A percentile compares a stretch with the other conserved stretches of the same genome.
These are phyloP conservation scores for Chaetoceros muelleri DNA, from an alignment of 108 stramenopile genomes.

Conservation along the genomic window DNA sequence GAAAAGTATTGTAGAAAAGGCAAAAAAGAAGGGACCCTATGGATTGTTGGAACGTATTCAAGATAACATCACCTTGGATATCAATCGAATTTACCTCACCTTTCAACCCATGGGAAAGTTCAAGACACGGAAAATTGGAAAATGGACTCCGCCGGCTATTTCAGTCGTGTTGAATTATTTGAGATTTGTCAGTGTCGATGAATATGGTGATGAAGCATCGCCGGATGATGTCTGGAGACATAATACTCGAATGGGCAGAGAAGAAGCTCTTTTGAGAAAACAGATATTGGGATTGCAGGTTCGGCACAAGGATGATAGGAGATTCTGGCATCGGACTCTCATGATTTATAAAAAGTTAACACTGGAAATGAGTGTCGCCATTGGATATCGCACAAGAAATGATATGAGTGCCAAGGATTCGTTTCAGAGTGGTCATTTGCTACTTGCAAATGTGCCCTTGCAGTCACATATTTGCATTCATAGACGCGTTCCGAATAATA, in stretches of 20 bases:
- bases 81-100: slow-evolving; percentile 29
- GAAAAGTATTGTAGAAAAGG: slow-evolving; percentile 5
- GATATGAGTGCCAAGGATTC: not conserved
- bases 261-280: no score
- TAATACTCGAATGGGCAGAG: no score
- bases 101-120: slow-evolving; percentile 65
- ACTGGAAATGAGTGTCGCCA: slow-evolving; percentile 19
- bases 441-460: slow-evolving; percentile 18
- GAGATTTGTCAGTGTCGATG: slow-evolving; percentile 46
- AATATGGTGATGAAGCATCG: slow-evolving; percentile 41
- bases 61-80: slow-evolving; percentile 59
- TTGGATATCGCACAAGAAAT: not conserved
- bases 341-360: slow-evolving; percentile 53
- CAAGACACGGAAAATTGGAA: slow-evolving; percentile 50
- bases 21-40: slow-evolving; percentile 17
- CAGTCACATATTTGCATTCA: slow-evolving; percentile 52
- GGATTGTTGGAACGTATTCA: slow-evolving; percentile 59
- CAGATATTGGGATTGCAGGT: slow-evolving; percentile 8
- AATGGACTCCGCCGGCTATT: slow-evolving; percentile 59
- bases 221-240: slow-evolving; percentile 67
- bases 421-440: not conserved
- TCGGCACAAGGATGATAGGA: slow-evolving; percentile 4
- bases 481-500: slow-evolving; percentile 53
- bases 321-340: slow-evolving; percentile 22
- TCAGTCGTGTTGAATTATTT: slow-evolving; percentile 27